phyloP scores from a whole-genome alignment of 2,329 filamentous ascomycete species.

The Cytospora piceicola region DNA sequence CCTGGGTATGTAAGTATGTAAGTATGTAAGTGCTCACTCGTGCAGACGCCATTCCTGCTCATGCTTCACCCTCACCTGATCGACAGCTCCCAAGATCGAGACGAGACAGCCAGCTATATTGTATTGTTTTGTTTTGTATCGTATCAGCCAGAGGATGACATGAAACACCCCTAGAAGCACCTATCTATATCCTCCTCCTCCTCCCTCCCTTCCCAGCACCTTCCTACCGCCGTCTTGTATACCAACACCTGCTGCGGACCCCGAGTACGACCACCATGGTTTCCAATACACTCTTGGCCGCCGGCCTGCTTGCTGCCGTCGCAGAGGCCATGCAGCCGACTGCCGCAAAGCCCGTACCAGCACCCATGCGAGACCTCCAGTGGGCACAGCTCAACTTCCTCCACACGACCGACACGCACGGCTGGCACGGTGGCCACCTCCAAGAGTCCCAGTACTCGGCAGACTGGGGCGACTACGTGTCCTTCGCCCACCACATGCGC shows the following conservation, averaged over 20 bases:
- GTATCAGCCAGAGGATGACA: not conserved
- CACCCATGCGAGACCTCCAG: constrained; percentile 79
- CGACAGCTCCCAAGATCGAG: not conserved
- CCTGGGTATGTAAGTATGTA: too few relatives aligned
- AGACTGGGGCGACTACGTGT: constrained; percentile 98
- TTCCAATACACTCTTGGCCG: constrained; percentile 40
- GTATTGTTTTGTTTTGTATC: not conserved
- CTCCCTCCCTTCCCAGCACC: not conserved
- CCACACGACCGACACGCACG: constrained; percentile 96
- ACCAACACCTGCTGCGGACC: constrained; percentile 4
- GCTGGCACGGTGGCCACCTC: constrained; percentile 92
- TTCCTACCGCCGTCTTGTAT: not conserved
- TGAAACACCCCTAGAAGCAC: not conserved
- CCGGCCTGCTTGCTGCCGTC: constrained; percentile 44
- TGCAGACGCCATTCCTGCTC: not conserved
- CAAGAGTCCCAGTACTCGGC: constrained; percentile 93
- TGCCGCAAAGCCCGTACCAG: constrained; percentile 75
- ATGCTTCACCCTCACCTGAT: constrained; percentile 13
- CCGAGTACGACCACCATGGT: constrained; percentile 36
- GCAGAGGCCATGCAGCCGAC: constrained; percentile 70
- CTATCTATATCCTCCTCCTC: not conserved
- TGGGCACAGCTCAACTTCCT: constrained; percentile 98
- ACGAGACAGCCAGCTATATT: not conserved
- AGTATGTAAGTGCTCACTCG: too few relatives aligned
- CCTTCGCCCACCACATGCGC: constrained; percentile 83